Evolutionary conservation across 192 early-diverging fungal species (phyloP).

Genomic region (Diversispora epigaea): DNA sequence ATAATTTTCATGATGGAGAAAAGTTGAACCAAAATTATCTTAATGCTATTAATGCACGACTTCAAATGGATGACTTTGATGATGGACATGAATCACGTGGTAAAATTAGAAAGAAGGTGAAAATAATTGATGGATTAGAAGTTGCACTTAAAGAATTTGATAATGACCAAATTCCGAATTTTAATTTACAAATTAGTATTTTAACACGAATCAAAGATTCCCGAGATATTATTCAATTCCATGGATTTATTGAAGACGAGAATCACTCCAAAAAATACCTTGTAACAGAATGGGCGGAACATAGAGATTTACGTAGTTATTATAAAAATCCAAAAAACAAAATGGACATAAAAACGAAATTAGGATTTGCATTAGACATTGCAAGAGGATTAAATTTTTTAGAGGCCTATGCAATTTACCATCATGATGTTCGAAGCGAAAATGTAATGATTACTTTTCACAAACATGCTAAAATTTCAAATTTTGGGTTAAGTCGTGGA

Average conservation of each 20-base stretch:
- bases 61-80: no score
- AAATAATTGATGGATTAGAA: no score
- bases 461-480: conserved; percentile 35
- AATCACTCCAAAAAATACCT: conserved; percentile 38
- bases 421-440: conserved; percentile 39
- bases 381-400: conserved; percentile 43
- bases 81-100: no score
- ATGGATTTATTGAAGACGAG: background rate
- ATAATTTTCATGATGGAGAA: no score
- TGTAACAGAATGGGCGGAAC: conserved; percentile 42
- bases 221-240: conserved; percentile 10
- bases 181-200: background rate
- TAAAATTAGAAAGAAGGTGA: no score
- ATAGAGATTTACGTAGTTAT: conserved; percentile 40
- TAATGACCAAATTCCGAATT: no score
- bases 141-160: no score
- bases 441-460: background rate
- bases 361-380: conserved; percentile 41
- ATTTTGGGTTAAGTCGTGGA: conserved; percentile 43
- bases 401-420: conserved; percentile 42
- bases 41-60: no score
- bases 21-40: no score
- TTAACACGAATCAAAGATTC: conserved; percentile 9
- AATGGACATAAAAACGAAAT: conserved; percentile 24
- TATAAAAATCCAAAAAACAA: conserved; percentile 26